These are phyloP conservation scores for Exsudoporus floridanus DNA, from an alignment of 1,284 basidiomycete species.

Conservation along the genomic window DNA sequence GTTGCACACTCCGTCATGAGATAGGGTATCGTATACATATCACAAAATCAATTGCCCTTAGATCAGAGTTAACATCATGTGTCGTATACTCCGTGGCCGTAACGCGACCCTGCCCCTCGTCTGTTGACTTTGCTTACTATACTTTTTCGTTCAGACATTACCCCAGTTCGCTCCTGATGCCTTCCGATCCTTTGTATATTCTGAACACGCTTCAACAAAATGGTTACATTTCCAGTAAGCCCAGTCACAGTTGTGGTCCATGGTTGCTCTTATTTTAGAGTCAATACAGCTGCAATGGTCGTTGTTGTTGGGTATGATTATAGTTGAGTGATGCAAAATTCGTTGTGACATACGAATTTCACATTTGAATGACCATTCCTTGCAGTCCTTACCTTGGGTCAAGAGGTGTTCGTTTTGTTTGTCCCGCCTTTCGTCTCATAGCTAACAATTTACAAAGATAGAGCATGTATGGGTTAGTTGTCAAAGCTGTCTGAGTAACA, in stretches of 20 bases:
- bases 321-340: constrained; percentile 1
- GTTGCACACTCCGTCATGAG: too few species aligned
- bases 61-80: too few species aligned
- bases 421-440: not conserved
- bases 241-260: not conserved
- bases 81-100: too few species aligned
- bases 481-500: not conserved
- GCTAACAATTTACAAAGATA: not conserved
- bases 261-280: not conserved
- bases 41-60: too few species aligned
- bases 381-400: not conserved
- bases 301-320: constrained; percentile 1
- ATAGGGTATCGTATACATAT: too few species aligned
- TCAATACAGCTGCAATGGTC: not conserved
- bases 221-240: not conserved
- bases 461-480: constrained; percentile 6
- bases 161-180: too few species aligned
- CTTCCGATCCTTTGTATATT: too few species aligned
- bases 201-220: not conserved
- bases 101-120: too few species aligned
- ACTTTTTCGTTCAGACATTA: too few species aligned
- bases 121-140: too few species aligned
- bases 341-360: not conserved
- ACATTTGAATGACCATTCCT: not conserved
- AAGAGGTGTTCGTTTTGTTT: not conserved